Percentiles rank a stretch among this genome's conserved stretches.
phyloP scores from a whole-genome alignment of 305 asterid species.

The Rubia balearica region DNA sequence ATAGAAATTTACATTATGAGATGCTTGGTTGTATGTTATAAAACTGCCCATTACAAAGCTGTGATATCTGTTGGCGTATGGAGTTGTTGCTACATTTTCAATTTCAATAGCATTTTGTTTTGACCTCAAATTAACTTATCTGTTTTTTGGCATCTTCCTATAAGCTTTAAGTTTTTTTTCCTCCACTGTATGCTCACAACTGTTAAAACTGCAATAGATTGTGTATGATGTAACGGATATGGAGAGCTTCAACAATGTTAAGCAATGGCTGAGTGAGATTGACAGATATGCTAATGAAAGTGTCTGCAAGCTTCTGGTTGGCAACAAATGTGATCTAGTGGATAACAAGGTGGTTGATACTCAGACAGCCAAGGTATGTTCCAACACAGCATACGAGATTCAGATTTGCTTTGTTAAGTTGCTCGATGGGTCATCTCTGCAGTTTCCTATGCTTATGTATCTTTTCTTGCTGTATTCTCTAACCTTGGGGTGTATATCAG shows the following conservation, averaged over 20 bases:
- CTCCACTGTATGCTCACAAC: conserved; percentile 17
- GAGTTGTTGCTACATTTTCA: no score
- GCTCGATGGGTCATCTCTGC: neutral
- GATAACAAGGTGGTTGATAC: conserved; percentile 86
- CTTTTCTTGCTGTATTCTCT: conserved; percentile 5
- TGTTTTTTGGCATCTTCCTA: neutral
- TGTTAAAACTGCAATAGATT: conserved; percentile 40
- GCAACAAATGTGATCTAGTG: conserved; percentile 92
- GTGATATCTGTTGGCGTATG: neutral
- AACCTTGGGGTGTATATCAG: conserved; percentile 30
- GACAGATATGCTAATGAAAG: conserved; percentile 90
- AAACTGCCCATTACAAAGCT: neutral
- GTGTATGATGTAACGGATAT: conserved; percentile 93
- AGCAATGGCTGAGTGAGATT: conserved; percentile 94
- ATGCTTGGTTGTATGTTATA: neutral
- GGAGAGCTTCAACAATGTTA: conserved; percentile 99
- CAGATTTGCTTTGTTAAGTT: neutral
- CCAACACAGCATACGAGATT: neutral
- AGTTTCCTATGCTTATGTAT: neutral
- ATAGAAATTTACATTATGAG: neutral
- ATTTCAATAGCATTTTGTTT: neutral
- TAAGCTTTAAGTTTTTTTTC: conserved; percentile 1
- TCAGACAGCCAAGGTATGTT: conserved; percentile 66
- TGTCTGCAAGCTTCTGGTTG: conserved; percentile 95
- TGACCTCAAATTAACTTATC: neutral